Conservation (phyloP, 2,329 filamentous ascomycete species). For the Lizonia empirigonia region DNA sequence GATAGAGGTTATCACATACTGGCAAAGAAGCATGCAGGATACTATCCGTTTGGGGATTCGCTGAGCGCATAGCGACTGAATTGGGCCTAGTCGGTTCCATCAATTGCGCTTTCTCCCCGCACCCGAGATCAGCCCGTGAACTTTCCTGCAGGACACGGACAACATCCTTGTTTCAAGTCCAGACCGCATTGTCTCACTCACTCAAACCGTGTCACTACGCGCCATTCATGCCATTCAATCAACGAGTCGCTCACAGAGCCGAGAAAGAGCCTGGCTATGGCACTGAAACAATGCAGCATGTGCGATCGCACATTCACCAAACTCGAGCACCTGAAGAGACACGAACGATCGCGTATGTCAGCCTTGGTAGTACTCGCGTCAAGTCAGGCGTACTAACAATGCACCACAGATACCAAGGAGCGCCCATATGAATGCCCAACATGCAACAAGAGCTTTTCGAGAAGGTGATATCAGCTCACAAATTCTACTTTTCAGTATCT, state of each 20-base stretch:
- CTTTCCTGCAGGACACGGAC: constrained; percentile 13
- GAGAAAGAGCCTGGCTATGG: constrained; percentile 32
- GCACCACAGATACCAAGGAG: constrained; percentile 57
- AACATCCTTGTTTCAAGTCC: constrained; percentile 15
- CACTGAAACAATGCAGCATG: constrained; percentile 49
- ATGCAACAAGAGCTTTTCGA: constrained; percentile 61
- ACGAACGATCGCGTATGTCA: constrained; percentile 60
- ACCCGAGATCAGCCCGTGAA: constrained; percentile 10
- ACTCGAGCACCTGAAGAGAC: constrained; percentile 60
- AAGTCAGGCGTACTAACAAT: constrained; percentile 27
- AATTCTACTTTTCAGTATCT: constrained; percentile 22
- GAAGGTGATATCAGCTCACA: constrained; percentile 51
- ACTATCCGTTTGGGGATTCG: no score
- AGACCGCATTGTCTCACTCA: constrained; percentile 7
- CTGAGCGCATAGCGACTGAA: constrained; percentile 1
- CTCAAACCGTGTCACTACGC: constrained; percentile 16
- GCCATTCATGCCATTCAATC: constrained; percentile 18
- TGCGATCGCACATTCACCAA: constrained; percentile 63
- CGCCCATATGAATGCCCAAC: constrained; percentile 60
- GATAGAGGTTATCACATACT: no score
- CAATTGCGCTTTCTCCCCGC: constrained; percentile 10
- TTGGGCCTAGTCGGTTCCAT: constrained; percentile 9
- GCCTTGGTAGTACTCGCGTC: constrained; percentile 1
- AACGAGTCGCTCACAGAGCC: constrained; percentile 14
- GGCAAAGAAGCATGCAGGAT: no score